Evolutionary conservation across 805 yeast genomes (phyloP), one percentile per base, ranked within the genome.

Genomic region (Candida sithepensis): DNA sequence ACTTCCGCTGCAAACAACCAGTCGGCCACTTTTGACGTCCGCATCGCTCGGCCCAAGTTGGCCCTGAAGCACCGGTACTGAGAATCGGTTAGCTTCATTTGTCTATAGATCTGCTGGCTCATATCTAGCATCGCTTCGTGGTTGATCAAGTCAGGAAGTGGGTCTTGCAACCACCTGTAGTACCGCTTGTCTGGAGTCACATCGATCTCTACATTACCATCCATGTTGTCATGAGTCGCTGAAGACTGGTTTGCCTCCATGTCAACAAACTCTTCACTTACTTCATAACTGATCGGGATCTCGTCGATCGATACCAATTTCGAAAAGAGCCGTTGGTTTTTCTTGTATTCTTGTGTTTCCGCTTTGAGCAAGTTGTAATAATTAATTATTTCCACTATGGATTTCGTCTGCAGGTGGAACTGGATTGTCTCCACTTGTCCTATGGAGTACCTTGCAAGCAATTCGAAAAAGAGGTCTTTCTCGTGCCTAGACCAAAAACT

Each of bases 211-310:
- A n/a, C n/a, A n/a, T n/a, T n/a, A n/a, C n/a, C n/a, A 26, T 26
- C 30, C 12, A 26, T 26, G 12, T 26, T 26, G 30, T 26, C 30
- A 26, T 12, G 30, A 26, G 7, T 6, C n/a, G 36, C 36, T 32
- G n/a, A n/a, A n/a, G n/a, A n/a, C n/a, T 32, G 36, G 5, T 8
- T 10, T 6, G 4, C 16, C 18, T 82, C 87, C 51, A 74, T 57
- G 5, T 61, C 57, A 1, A 75, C 55, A 47, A 68, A 74, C 18
- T 59, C 59, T 7, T 68, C 69, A 49, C 76, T 73, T 67, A 81
- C 68, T 54, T 82, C 87, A 49, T 68, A 62, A 1, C 82, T 77
- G 3, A 69, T 67, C 1, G 86, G 85, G 9, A 81, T 61, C 12
- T 77, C 75, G 24, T 65, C 61, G 55, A 77, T 75, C 13, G 62